Percentiles rank a stretch among this genome's conserved stretches.
Evolutionary conservation across 164 flowering plant species (phyloP).

Genomic region (Hamamelis virginiana): DNA sequence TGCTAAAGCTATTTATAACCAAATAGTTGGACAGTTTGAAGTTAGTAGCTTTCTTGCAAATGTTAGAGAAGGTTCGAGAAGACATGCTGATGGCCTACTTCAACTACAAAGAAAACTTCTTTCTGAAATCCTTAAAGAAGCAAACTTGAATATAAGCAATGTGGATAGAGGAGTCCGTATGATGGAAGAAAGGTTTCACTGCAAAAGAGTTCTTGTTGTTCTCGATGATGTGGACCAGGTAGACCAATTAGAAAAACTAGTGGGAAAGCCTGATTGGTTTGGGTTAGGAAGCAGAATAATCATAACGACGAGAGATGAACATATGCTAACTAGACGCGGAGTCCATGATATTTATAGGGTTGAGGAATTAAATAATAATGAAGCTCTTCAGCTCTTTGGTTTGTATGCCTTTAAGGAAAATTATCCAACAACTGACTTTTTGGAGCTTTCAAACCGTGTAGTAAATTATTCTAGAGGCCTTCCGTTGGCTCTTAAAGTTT

Average conservation of each 20-base stretch:
- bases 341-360: constrained; percentile 4
- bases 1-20: constrained; percentile 17
- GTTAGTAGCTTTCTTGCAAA: constrained; percentile 9
- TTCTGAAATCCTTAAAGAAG: not conserved
- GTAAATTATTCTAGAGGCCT: constrained; percentile 18
- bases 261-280: constrained; percentile 16
- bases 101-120: constrained; percentile 16
- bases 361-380: not conserved
- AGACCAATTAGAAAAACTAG: constrained; percentile 11
- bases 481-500: constrained; percentile 23
- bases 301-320: constrained; percentile 15
- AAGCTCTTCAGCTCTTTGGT: constrained; percentile 18
- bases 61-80: constrained; percentile 1
- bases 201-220: constrained; percentile 20
- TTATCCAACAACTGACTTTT: not conserved
- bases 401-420: constrained; percentile 11
- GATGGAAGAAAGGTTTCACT: constrained; percentile 4
- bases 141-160: not conserved
- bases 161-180: not conserved
- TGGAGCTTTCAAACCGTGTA: not conserved
- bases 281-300: constrained; percentile 29
- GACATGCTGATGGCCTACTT: not conserved
- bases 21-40: constrained; percentile 3
- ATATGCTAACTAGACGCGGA: not conserved
- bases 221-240: constrained; percentile 25